phyloP scores from a whole-genome alignment of 1,284 basidiomycete species.

The Caloboletus inedulis region DNA sequence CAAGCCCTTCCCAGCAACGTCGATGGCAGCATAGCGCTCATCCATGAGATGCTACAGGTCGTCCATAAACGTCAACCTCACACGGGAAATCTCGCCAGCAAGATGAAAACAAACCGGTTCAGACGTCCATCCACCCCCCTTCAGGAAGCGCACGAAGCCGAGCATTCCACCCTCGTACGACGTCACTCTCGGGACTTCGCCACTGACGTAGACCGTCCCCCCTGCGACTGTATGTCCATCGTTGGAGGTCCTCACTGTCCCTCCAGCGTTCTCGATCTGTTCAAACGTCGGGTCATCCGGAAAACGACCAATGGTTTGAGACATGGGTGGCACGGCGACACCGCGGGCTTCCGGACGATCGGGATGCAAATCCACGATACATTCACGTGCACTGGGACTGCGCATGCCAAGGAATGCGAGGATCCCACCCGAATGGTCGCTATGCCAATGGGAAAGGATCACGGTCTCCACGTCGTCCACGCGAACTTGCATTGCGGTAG shows the following conservation, averaged over 20 bases:
- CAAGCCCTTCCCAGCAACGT: slow-evolving; percentile 75
- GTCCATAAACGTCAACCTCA: background rate
- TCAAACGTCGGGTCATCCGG: slow-evolving; percentile 70
- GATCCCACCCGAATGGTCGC: slow-evolving; percentile 76
- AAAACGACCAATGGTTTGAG: slow-evolving; percentile 54
- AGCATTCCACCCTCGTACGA: slow-evolving; percentile 65
- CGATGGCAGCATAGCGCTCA: slow-evolving; percentile 73
- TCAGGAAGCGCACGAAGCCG: slow-evolving; percentile 65
- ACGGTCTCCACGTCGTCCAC: slow-evolving; percentile 57
- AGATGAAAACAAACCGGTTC: slow-evolving; percentile 51
- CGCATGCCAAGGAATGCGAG: slow-evolving; percentile 57
- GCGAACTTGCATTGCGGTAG: slow-evolving; percentile 56
- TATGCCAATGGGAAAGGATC: slow-evolving; percentile 80
- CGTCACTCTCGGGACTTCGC: slow-evolving; percentile 72
- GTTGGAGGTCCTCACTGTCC: slow-evolving; percentile 50
- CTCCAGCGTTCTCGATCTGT: slow-evolving; percentile 56
- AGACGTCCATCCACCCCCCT: slow-evolving; percentile 51
- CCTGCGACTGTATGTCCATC: slow-evolving; percentile 63
- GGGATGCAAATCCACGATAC: slow-evolving; percentile 72
- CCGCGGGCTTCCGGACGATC: slow-evolving; percentile 71
- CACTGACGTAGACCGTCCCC: slow-evolving; percentile 69
- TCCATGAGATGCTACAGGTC: slow-evolving; percentile 66
- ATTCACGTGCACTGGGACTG: slow-evolving; percentile 28
- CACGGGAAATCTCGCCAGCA: background rate
- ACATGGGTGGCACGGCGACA: slow-evolving; percentile 60